These are phyloP conservation scores for Eucalyptus sideroxylon DNA, from an alignment of 345 rosid genomes.

Conservation along the genomic window DNA sequence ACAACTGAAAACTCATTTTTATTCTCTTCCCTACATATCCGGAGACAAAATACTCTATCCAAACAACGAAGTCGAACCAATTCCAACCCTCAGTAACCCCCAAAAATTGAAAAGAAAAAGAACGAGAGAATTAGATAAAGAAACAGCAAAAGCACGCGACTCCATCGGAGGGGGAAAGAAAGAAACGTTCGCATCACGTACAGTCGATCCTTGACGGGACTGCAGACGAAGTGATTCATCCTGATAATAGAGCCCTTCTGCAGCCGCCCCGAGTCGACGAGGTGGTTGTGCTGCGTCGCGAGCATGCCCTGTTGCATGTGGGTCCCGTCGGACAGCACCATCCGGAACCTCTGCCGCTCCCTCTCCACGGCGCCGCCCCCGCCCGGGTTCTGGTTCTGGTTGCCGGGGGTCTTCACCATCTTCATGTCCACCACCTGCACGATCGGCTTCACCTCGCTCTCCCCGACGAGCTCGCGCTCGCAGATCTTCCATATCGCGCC, in stretches of 20 bases:
- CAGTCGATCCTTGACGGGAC: slow-evolving; percentile 56
- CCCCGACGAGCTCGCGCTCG: slow-evolving; percentile 24
- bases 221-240: slow-evolving; percentile 45
- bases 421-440: slow-evolving; percentile 71
- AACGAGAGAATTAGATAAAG: background rate
- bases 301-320: slow-evolving; percentile 62
- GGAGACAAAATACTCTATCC: background rate
- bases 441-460: slow-evolving; percentile 42
- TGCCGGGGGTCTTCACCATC: slow-evolving; percentile 32
- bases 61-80: background rate
- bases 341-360: slow-evolving; percentile 21
- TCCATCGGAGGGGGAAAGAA: background rate
- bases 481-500: slow-evolving; percentile 47
- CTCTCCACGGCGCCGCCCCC: background rate
- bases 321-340: slow-evolving; percentile 60
- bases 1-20: background rate
- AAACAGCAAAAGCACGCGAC: background rate
- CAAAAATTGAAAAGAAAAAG: background rate
- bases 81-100: background rate
- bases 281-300: slow-evolving; percentile 35
- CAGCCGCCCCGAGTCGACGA: slow-evolving; percentile 34
- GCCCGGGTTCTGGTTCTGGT: slow-evolving; percentile 11
- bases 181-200: background rate
- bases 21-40: background rate
- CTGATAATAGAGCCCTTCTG: slow-evolving; percentile 54